phyloP scores from a whole-genome alignment of 78 protist genomes.

The Pigoraptor vietnamica region DNA sequence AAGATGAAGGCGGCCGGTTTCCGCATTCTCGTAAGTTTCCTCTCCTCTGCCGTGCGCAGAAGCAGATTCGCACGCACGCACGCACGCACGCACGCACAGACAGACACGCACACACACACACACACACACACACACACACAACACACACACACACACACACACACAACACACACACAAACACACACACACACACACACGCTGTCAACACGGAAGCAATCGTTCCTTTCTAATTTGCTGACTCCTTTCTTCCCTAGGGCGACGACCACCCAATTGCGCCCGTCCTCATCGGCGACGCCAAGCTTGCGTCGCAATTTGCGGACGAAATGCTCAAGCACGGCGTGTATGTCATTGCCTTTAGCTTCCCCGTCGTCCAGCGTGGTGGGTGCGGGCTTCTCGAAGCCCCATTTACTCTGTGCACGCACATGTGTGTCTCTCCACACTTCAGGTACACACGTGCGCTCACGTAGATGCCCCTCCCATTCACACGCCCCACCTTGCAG shows the following conservation, averaged over 20 bases:
- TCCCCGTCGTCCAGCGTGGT: slow-evolving; percentile 69
- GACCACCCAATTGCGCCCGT: slow-evolving; percentile 72
- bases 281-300: slow-evolving; percentile 63
- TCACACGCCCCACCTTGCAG: not conserved
- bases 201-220: no score
- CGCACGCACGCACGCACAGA: no score
- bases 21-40: not conserved
- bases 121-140: no score
- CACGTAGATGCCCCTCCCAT: no score
- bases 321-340: slow-evolving; percentile 56
- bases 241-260: not conserved
- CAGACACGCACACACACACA: no score
- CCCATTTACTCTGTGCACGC: not conserved
- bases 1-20: slow-evolving; percentile 68
- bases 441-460: no score
- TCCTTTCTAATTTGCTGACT: not conserved
- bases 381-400: not conserved
- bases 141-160: no score
- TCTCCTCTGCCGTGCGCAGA: no score
- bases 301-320: slow-evolving; percentile 68
- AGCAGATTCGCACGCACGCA: no score
- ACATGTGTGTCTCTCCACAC: not conserved
- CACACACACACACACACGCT: no score
- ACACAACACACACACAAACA: no score
- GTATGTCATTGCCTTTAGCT: slow-evolving; percentile 67